Evolutionary conservation across 257 asterid species (phyloP), one percentile per base, ranked within the genome.

Genomic region (Fraxinus cuspidata): DNA sequence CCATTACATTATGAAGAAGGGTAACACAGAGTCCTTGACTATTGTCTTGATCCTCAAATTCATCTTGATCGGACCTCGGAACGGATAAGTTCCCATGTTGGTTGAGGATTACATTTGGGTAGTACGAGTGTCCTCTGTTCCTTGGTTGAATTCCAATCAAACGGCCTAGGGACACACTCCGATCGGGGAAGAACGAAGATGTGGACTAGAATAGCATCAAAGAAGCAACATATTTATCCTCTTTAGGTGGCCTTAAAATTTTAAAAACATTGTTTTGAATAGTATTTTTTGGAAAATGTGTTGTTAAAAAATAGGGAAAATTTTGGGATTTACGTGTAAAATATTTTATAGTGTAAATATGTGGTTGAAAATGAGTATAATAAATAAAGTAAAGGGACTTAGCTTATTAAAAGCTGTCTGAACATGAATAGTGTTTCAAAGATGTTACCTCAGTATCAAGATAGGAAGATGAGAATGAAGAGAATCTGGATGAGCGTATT

Each of bases 101-200:
- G 28, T 29, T 18, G 18, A 53, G 44, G 37, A 70, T 53, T 32
- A 69, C 25, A 21, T 77, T 75, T 9, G 81, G 60, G 7, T 64
- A 71, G 31, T 75, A 81, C 69, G 81, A 70, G 10, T 49, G 79
- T 64, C 85, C 82, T 74, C 82, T 73, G 34, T 81, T 84, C 64
- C 35, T 78, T 3, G 90, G 74, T 72, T 67, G 81, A 7, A 90
- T 78, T 67, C 97, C 97, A 5, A 92, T 89, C 10, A 92, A 84
- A 74, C 89, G 81, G 5, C 97, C 96, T 1, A 92, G 83, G 7
- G 96, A 78, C 51, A 89, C 89, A 31, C 94, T 88, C 63, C 79
- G 89, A 51, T 90, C 93, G 5, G 83, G 90, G 31, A 87, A 92
- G 82, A 92, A 92, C 5, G 97, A 92, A 40, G 86, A 84, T 4